These are phyloP conservation scores for Scutellaria barbata DNA, from an alignment of 257 asterid species.

Conservation along the genomic window DNA sequence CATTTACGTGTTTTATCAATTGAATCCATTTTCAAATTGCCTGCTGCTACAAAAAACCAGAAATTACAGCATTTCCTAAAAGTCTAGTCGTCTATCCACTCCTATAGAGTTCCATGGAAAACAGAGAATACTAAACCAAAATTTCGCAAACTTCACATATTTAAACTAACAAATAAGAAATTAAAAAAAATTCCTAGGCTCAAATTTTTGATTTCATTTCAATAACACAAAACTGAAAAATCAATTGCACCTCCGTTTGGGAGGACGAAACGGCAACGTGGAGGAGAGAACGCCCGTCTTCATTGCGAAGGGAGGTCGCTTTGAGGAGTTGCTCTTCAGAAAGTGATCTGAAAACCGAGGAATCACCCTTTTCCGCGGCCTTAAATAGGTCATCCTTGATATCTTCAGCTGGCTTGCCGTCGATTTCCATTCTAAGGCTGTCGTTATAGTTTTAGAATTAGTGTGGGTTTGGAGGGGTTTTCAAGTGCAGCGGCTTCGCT, in stretches of 20 bases:
- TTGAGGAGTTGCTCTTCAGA: slow-evolving; percentile 57
- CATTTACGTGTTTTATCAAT: background rate
- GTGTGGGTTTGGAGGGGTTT: slow-evolving; percentile 24
- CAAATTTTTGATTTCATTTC: background rate
- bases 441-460: slow-evolving; percentile 1
- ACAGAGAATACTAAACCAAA: background rate
- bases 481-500: background rate
- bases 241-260: slow-evolving; percentile 54
- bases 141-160: background rate
- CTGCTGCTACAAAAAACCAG: background rate
- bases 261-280: slow-evolving; percentile 91
- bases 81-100: background rate
- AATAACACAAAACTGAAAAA: background rate
- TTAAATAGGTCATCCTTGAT: slow-evolving; percentile 60
- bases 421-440: slow-evolving; percentile 63
- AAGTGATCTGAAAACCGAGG: slow-evolving; percentile 63
- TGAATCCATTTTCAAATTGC: background rate
- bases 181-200: background rate
- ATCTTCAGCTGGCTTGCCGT: slow-evolving; percentile 30
- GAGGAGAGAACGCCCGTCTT: slow-evolving; percentile 87
- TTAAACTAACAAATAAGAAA: background rate
- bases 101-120: background rate
- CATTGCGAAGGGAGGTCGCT: slow-evolving; percentile 72
- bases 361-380: slow-evolving; percentile 80
- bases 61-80: background rate